phyloP scores from a whole-genome alignment of 805 yeast genomes.

The Yarrowia sp. region DNA sequence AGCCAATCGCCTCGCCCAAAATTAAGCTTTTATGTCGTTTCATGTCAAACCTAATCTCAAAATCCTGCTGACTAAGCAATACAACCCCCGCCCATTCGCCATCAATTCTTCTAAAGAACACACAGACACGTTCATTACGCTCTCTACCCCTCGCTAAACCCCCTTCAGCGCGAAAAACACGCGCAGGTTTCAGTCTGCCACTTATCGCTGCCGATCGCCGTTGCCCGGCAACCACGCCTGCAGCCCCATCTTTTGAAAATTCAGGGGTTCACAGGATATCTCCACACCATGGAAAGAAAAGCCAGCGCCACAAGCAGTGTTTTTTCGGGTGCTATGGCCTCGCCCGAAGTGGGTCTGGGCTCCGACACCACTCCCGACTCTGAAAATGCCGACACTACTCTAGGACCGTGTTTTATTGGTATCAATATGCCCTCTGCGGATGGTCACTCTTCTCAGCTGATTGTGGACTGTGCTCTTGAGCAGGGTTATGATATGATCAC shows the following conservation, averaged over 20 bases:
- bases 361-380: conserved; percentile 4
- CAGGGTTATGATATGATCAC: conserved; percentile 55
- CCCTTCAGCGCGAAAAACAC: neutral
- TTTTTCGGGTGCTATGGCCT: neutral
- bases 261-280: neutral
- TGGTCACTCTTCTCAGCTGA: conserved; percentile 35
- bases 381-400: neutral
- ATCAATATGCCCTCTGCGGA: conserved; percentile 39
- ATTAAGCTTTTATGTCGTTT: no score
- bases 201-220: neutral
- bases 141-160: no score
- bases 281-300: conserved; percentile 3
- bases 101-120: no score
- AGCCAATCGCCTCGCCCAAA: no score
- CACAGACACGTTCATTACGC: no score
- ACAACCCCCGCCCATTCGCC: no score
- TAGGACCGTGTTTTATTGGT: conserved; percentile 35
- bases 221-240: neutral
- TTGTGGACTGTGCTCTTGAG: conserved; percentile 37
- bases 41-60: no score
- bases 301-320: conserved; percentile 10
- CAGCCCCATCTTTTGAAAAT: neutral
- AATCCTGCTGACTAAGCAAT: no score
- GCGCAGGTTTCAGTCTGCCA: neutral
- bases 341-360: neutral